Conservation (phyloP, 495 filamentous ascomycete genomes). For the Cercophora scortea region DNA sequence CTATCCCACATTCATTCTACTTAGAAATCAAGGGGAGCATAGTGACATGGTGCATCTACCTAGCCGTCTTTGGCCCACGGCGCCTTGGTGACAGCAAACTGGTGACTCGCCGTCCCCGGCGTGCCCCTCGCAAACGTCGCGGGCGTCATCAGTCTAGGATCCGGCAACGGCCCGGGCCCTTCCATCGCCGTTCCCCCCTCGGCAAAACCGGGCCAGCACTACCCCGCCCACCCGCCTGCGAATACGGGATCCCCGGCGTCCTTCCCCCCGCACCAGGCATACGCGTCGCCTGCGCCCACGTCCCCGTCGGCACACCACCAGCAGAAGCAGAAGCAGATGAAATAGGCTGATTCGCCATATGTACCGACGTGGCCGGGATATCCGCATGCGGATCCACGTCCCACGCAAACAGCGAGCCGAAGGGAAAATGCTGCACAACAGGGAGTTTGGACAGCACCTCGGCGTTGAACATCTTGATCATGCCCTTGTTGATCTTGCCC, state of each 20-base stretch:
- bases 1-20: too few relatives aligned
- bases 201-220: conserved; percentile 2
- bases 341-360: conserved; percentile 52
- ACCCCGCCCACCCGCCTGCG: conserved; percentile 7
- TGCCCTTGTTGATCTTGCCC: conserved; percentile 99
- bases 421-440: conserved; percentile 95
- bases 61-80: conserved; percentile 11
- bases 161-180: not conserved
- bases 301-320: conserved; percentile 21
- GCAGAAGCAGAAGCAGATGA: conserved; percentile 6
- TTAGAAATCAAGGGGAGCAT: too few relatives aligned
- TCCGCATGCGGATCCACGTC: conserved; percentile 60
- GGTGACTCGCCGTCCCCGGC: conserved; percentile 20
- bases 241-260: conserved; percentile 25
- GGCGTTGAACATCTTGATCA: conserved; percentile 96
- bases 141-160: conserved; percentile 15
- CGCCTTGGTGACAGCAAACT: conserved; percentile 27
- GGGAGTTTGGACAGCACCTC: conserved; percentile 92
- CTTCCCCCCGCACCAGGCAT: conserved; percentile 15
- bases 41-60: too few relatives aligned
- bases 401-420: conserved; percentile 82
- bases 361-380: conserved; percentile 37
- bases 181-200: conserved; percentile 7
- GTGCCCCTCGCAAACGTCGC: conserved; percentile 14
- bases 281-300: conserved; percentile 29